A percentile compares a stretch with the other conserved stretches of the same genome.
Conservation (phyloP, 164 flowering plant genomes). For the Chimonanthus salicifolius region DNA sequence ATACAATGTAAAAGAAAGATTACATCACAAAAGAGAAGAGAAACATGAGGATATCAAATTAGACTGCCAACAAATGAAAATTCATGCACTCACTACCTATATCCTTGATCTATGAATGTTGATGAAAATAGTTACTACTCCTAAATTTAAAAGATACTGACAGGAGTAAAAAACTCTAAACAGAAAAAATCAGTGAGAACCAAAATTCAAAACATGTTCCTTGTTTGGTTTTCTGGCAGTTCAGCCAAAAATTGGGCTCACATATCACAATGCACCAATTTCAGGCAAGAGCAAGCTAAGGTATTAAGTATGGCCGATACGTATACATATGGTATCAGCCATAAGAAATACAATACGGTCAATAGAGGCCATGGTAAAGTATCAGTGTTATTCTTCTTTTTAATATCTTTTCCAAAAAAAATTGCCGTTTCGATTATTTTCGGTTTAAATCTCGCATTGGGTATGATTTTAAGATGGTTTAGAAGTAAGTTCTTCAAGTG, state of each 20-base stretch:
- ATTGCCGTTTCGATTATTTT: too few species aligned
- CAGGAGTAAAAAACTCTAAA: background rate
- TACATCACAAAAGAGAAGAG: background rate
- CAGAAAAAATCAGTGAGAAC: background rate
- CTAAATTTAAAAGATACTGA: background rate
- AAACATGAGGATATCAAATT: background rate
- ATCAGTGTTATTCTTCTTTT: too few species aligned
- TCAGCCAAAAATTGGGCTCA: background rate
- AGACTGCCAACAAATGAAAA: background rate
- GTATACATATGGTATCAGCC: too few species aligned
- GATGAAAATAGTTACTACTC: background rate
- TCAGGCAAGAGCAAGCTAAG: background rate
- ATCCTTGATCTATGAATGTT: background rate
- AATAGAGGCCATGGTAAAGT: too few species aligned
- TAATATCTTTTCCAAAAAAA: too few species aligned
- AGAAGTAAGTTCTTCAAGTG: too few species aligned
- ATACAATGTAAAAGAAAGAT: slow-evolving; percentile 8
- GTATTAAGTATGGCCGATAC: too few species aligned
- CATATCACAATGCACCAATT: background rate
- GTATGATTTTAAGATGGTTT: too few species aligned
- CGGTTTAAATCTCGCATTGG: too few species aligned
- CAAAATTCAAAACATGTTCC: background rate
- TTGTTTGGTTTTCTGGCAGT: background rate
- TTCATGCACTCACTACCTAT: background rate
- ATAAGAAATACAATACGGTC: too few species aligned